Evolutionary conservation across 345 rosid species (phyloP), one percentile per base, ranked within the genome.

Genomic region (Acer negundo): DNA sequence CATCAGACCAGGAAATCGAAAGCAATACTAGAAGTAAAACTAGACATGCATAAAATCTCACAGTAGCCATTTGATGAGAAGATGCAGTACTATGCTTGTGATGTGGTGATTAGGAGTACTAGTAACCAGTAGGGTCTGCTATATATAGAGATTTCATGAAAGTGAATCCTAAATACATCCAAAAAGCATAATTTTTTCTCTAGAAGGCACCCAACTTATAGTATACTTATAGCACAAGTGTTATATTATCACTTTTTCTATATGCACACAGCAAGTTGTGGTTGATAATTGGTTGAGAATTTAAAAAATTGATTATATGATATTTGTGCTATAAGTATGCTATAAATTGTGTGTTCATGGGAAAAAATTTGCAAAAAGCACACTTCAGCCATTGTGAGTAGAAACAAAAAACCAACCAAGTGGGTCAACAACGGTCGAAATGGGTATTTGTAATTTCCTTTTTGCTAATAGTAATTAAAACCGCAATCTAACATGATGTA

Each of bases 141-240:
- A 16, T 63, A 67, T 75, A 26, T 79, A 78, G 62, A 78, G 79
- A 44, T 58, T 58, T 58, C 62, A 58, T 26, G 10, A 38, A 24
- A 13, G 13, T 4, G 22, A 7, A 7, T 3, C 7, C 11, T 31
- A 22, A 8, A 8, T 40, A 44, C 49, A 1, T 44, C 49, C 49
- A 44, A 44, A 44, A 44, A 10, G 12, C 49, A 44, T n/a, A n/a
- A n/a, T n/a, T n/a, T n/a, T n/a, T n/a, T n/a, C n/a, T n/a, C n/a
- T n/a, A n/a, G n/a, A n/a, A n/a, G n/a, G n/a, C n/a, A n/a, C n/a
- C n/a, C n/a, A n/a, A n/a, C n/a, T n/a, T n/a, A n/a, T n/a, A n/a
- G n/a, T n/a, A n/a, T n/a, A n/a, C n/a, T n/a, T n/a, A n/a, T n/a
- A n/a, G n/a, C n/a, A n/a, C n/a, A n/a, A n/a, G n/a, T n/a, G n/a